Conservation (phyloP, 1,139 yeast species). For the Eremothecium coryli region DNA sequence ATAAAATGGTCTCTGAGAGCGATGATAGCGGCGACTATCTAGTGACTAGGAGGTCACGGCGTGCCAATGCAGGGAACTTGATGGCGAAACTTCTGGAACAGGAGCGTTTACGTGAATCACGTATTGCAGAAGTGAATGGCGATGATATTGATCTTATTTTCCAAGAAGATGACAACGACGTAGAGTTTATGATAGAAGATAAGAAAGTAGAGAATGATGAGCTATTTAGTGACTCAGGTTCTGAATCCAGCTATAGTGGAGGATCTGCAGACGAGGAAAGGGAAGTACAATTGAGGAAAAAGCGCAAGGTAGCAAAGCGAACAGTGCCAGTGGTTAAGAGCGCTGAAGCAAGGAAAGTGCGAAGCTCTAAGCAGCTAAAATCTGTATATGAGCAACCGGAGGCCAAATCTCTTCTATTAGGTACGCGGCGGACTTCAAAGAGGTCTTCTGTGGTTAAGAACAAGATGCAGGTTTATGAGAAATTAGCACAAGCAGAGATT, state of each 20-base stretch:
- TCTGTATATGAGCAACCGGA: slow-evolving; percentile 28
- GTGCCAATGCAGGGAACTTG: slow-evolving; percentile 88
- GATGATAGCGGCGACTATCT: slow-evolving; percentile 8
- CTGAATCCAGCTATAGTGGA: slow-evolving; percentile 10
- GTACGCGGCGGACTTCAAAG: slow-evolving; percentile 62
- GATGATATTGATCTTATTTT: slow-evolving; percentile 69
- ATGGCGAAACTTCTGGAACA: slow-evolving; percentile 63
- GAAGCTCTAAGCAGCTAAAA: slow-evolving; percentile 12
- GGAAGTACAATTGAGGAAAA: slow-evolving; percentile 44
- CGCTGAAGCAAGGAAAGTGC: slow-evolving; percentile 13
- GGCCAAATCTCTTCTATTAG: slow-evolving; percentile 42
- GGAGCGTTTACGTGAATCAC: slow-evolving; percentile 39
- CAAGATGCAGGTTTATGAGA: slow-evolving; percentile 68
- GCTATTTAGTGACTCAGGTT: slow-evolving; percentile 27
- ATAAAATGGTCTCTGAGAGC: too few species aligned
- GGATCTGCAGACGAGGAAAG: slow-evolving; percentile 35
- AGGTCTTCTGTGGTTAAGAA: slow-evolving; percentile 72
- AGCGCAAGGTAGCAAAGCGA: slow-evolving; percentile 36
- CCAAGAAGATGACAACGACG: slow-evolving; percentile 78
- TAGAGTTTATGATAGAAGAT: slow-evolving; percentile 48
- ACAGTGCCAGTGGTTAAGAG: slow-evolving; percentile 43
- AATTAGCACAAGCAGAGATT: slow-evolving; percentile 61
- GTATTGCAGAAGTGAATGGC: slow-evolving; percentile 43
- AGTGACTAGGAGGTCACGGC: slow-evolving; percentile 63
- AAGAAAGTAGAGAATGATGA: slow-evolving; percentile 21